Conservation (phyloP, 768 basidiomycete genomes). For the Hygrophoropsis aurantiaca region DNA sequence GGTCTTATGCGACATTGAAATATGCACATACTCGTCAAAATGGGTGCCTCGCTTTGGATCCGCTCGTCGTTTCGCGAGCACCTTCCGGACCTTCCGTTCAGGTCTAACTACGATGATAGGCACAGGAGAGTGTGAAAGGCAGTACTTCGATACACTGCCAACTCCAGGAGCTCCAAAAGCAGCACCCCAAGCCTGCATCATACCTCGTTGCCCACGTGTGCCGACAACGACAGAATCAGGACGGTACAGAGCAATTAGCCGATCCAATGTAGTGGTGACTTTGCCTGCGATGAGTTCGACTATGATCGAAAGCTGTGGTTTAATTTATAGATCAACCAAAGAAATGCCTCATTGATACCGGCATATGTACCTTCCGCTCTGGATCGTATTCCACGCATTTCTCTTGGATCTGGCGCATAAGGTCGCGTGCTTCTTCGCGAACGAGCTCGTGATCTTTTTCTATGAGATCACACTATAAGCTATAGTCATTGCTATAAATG, state of each 20-base stretch:
- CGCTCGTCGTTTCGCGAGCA: constrained; percentile 79
- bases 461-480: constrained; percentile 19
- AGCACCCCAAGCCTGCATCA: constrained; percentile 52
- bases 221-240: constrained; percentile 94
- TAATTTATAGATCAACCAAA: neutral
- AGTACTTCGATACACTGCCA: constrained; percentile 70
- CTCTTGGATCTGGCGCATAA: constrained; percentile 78
- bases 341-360: neutral
- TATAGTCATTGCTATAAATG: neutral
- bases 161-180: constrained; percentile 53
- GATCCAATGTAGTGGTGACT: constrained; percentile 86
- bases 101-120: constrained; percentile 95
- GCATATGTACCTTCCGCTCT: constrained; percentile 62
- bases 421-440: constrained; percentile 81
- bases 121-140: constrained; percentile 89
- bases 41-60: constrained; percentile 87
- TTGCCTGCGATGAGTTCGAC: constrained; percentile 94
- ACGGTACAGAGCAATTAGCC: constrained; percentile 87
- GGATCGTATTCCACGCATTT: constrained; percentile 78
- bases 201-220: constrained; percentile 67
- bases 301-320: constrained; percentile 73
- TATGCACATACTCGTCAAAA: constrained; percentile 58
- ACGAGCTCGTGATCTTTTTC: constrained; percentile 77
- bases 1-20: neutral
- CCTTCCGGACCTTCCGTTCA: constrained; percentile 83